phyloP scores from a whole-genome alignment of 2,329 filamentous ascomycete genomes.

The Ophiostoma piceae region DNA sequence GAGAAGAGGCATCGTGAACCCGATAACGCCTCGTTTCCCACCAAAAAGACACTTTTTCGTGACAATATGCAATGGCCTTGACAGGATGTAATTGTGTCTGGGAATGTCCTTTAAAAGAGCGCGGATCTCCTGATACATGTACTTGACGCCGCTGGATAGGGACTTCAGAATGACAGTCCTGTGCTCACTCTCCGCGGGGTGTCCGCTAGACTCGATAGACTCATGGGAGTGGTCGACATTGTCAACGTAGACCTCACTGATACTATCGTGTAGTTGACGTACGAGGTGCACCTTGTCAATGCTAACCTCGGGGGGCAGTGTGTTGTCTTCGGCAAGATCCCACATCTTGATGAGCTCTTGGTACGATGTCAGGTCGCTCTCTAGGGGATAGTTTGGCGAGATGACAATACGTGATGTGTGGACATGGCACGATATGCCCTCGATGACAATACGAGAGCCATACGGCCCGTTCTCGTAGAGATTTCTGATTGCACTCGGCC shows the following conservation, averaged over 20 bases:
- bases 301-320: constrained; percentile 45
- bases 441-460: constrained; percentile 53
- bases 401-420: constrained; percentile 44
- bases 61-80: constrained; percentile 48
- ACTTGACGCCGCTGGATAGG: constrained; percentile 53
- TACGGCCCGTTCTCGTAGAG: constrained; percentile 49
- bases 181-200: neutral
- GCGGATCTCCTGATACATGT: constrained; percentile 57
- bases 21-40: constrained; percentile 49
- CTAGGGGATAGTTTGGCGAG: constrained; percentile 48
- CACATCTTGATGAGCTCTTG: constrained; percentile 42
- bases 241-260: constrained; percentile 47
- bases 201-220: neutral
- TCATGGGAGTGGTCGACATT: constrained; percentile 29
- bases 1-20: constrained; percentile 54
- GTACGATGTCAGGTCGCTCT: constrained; percentile 47
- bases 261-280: constrained; percentile 54
- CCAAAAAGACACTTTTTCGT: constrained; percentile 54
- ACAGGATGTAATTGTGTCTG: constrained; percentile 50
- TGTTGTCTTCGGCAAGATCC: constrained; percentile 32
- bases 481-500: constrained; percentile 30
- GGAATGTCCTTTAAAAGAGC: constrained; percentile 46
- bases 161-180: constrained; percentile 53
- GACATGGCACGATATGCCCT: constrained; percentile 46
- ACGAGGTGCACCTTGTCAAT: constrained; percentile 47